Conservation (phyloP, 2,329 filamentous ascomycete genomes). For the Talaromyces sp. region DNA sequence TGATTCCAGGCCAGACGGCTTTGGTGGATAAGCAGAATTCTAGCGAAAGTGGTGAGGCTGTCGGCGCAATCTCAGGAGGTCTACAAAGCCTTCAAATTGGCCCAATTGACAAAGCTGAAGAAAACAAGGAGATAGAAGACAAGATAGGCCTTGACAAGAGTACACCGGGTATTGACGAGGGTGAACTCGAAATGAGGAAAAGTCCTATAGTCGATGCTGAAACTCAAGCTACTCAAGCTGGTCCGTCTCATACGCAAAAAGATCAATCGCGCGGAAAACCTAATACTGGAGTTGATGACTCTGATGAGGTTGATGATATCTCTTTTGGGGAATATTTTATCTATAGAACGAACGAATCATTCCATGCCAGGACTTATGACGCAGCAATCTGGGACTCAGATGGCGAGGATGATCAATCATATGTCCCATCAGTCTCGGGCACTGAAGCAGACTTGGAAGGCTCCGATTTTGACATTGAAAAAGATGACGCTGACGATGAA, state of each 20-base stretch:
- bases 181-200: neutral
- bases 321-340: slow-evolving; percentile 4
- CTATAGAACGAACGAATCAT: slow-evolving; percentile 12
- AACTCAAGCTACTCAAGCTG: neutral
- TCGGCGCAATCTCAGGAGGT: neutral
- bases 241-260: neutral
- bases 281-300: neutral
- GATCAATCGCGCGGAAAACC: neutral
- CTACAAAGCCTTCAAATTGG: neutral
- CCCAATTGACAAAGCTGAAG: neutral
- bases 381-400: slow-evolving; percentile 9
- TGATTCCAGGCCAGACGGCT: neutral
- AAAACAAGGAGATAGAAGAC: neutral
- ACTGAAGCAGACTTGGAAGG: slow-evolving; percentile 1
- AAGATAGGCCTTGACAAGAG: neutral
- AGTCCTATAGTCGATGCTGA: neutral
- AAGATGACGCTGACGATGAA: slow-evolving; percentile 12
- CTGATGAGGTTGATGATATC: neutral
- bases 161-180: neutral
- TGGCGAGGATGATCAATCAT: slow-evolving; percentile 2
- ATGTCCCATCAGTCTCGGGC: neutral
- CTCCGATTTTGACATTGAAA: neutral
- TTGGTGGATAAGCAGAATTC: neutral
- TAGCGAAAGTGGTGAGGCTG: neutral
- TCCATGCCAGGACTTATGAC: slow-evolving; percentile 3